Evolutionary conservation across 129 eudicot species (phyloP).

Genomic region (Chrysanthemum lavandulifolium): DNA sequence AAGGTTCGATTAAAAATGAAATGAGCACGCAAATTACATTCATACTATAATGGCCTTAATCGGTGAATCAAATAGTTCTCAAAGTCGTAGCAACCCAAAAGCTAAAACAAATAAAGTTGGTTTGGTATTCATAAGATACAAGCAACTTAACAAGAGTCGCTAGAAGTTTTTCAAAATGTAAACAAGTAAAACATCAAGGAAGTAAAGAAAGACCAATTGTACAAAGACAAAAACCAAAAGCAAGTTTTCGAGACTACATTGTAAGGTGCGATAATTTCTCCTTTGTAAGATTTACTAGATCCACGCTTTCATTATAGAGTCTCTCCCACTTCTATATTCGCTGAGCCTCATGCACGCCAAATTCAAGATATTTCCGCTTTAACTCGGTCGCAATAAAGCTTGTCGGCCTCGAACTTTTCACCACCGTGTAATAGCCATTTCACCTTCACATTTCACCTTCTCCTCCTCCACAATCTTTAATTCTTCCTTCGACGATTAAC

Average conservation of each 20-base stretch:
- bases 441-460: neutral
- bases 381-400: neutral
- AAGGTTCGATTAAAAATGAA: no score
- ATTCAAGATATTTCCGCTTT: neutral
- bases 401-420: neutral
- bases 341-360: neutral
- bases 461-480: neutral
- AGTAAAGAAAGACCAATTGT: neutral
- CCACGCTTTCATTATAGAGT: neutral
- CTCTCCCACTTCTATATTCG: neutral
- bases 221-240: neutral
- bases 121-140: no score
- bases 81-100: no score
- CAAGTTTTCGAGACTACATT: neutral
- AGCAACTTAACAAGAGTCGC: no score
- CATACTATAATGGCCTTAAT: no score
- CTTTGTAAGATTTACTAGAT: neutral
- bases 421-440: neutral
- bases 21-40: no score
- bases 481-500: neutral
- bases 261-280: conserved; percentile 6
- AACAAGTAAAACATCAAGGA: neutral
- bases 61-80: no score
- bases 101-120: no score
- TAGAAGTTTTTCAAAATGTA: no score